Evolutionary conservation across 805 yeast genomes (phyloP), one percentile per base, ranked within the genome.

Genomic region (Saturnispora zaruensis): DNA sequence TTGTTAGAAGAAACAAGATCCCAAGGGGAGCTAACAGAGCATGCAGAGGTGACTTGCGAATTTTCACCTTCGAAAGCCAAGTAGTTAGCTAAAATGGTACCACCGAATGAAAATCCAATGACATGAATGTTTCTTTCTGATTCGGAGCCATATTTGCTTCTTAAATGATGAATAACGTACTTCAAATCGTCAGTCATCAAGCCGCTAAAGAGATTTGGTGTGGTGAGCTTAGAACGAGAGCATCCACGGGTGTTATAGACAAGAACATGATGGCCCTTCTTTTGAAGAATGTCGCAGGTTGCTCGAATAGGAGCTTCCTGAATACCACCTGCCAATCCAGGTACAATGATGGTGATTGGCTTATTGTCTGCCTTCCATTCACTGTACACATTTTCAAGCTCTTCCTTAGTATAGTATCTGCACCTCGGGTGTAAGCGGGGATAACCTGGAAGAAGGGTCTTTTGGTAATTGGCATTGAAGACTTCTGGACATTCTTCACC

Each of bases 321-420:
- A 14, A 87, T 80, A 1, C 95, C 95, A 51, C 93, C 91, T 25
- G 86, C 83, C 36, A 85, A 69, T 2, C 93, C 95, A 59, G 85
- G 91, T 45, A 76, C 65, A 7, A 83, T 77, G 30, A 85, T 68
- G 20, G 81, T 70, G 44, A 85, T 68, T 4, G 90, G 90, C 52
- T 71, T 72, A 8, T 69, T 62, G 50, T 72, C 72, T 2, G 60
- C 56, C 4, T 30, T 52, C 68, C 69, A 64, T 7, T 60, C 59
- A 3, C 60, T 57, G 37, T 70, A 59, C 3, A 73, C 47, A 2
- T 46, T 57, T 4, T 55, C 56, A 28, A 77, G 66, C 54, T 77
- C 79, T 1, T 64, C 62, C 1, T 74, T 73, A 24, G 76, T 69
- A 52, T 81, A 64, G 60, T 76, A 84, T 61, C 85, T 74, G 1